Evolutionary conservation across 164 flowering plant species (phyloP), one percentile per base, ranked within the genome.

Genomic region (Stephania japonica): DNA sequence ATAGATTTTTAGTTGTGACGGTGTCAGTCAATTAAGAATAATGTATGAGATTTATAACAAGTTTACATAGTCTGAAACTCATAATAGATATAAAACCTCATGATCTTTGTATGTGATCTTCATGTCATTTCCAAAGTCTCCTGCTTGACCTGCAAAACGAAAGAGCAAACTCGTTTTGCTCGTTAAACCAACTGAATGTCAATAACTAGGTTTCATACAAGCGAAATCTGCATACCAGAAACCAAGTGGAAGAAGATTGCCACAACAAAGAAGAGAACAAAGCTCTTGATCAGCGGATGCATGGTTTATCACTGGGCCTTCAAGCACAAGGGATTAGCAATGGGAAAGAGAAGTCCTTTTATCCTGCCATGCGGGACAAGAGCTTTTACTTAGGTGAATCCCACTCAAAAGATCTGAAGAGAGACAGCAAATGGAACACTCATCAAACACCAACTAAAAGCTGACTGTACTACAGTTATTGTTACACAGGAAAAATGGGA

Each of bases 381-480:
- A 78, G 75, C 75, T 76, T 68, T 76, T 76, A 72, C 72, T 47
- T 84, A 76, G 67, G 80, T 83, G 84, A 80, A 80, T 73, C 53
- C 80, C 81, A 85, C 88, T 81, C 72, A 79, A 78, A 65, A 71
- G 80, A 78, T 65, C 71, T 73, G 71, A 62, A 75, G 75, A 74
- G 77, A 76, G 76, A 81, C 76, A 67, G 42, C 80, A 75, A 65
- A 68, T 80, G 84, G 83, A 82, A 71, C 78, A 77, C 65, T 77
- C 70, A 59, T 44, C 53, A 65, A 64, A 53, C 80, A 76, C 83
- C 79, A 82, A 10, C n/a, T 49, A 74, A 56, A 84, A 84, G 87
- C 84, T 88, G 86, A 86, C 87, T 85, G 68, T 80, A 80, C 84
- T 77, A 76, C 12, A 38, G 71, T 75, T 38, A 38, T 72, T 32